These are phyloP conservation scores for Yamadazyma diddensiae DNA, from an alignment of 1,139 yeast species.

Conservation along the genomic window DNA sequence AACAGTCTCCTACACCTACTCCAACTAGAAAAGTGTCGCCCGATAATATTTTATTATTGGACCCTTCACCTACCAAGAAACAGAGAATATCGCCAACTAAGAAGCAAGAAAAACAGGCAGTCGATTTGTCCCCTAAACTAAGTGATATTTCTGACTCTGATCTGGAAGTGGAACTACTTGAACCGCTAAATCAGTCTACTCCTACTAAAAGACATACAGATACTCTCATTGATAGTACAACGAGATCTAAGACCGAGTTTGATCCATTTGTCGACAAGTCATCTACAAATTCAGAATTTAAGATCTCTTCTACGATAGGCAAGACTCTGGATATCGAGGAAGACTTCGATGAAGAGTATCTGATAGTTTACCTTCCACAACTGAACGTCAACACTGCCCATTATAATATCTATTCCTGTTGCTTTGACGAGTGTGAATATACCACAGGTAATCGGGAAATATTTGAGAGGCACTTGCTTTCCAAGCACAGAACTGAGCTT, in stretches of 20 bases:
- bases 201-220: neutral
- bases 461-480: constrained; percentile 31
- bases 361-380: constrained; percentile 20
- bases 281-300: neutral
- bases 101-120: neutral
- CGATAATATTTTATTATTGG: constrained; percentile 24
- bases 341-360: constrained; percentile 26
- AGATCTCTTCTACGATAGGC: too few relatives aligned
- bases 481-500: constrained; percentile 24
- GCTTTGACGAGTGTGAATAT: constrained; percentile 28
- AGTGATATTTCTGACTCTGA: constrained; percentile 5
- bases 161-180: constrained; percentile 1
- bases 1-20: constrained; percentile 3
- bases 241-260: neutral
- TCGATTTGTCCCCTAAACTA: constrained; percentile 4
- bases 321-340: too few relatives aligned
- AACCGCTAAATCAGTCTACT: neutral
- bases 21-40: constrained; percentile 11
- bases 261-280: neutral
- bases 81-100: constrained; percentile 14
- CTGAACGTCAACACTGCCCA: constrained; percentile 10
- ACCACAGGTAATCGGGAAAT: constrained; percentile 31
- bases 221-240: neutral
- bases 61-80: constrained; percentile 29
- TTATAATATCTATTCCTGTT: constrained; percentile 23